These are phyloP conservation scores for Citrus sinensis DNA, from an alignment of 345 rosid genomes.

Conservation along the genomic window DVS_A1.0 CM039167.1:7590501-7591000, in stretches of 20 bases:
- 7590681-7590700: slow-evolving; percentile 90
- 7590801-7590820: slow-evolving; percentile 80
- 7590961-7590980: slow-evolving; percentile 87
- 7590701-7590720: slow-evolving; percentile 87
- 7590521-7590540: slow-evolving; percentile 51
- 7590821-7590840: slow-evolving; percentile 82
- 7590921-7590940: slow-evolving; percentile 90
- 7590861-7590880: slow-evolving; percentile 85
- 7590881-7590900: slow-evolving; percentile 79
- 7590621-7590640: slow-evolving; percentile 81
- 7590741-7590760: slow-evolving; percentile 86
- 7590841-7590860: slow-evolving; percentile 86
- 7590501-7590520: slow-evolving; percentile 27
- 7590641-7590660: slow-evolving; percentile 81
- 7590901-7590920: slow-evolving; percentile 85
- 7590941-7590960: slow-evolving; percentile 74
- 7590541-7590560: slow-evolving; percentile 59
- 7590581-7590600: slow-evolving; percentile 46
- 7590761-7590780: slow-evolving; percentile 77
- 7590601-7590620: slow-evolving; percentile 81
- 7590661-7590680: slow-evolving; percentile 86
- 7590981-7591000: slow-evolving; percentile 69
- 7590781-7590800: slow-evolving; percentile 88
- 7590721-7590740: slow-evolving; percentile 93
- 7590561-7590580: slow-evolving; percentile 41